These are phyloP conservation scores for Xenoacremonium recifei DNA, from an alignment of 2,329 filamentous ascomycete genomes.

Conservation along the genomic window DNA sequence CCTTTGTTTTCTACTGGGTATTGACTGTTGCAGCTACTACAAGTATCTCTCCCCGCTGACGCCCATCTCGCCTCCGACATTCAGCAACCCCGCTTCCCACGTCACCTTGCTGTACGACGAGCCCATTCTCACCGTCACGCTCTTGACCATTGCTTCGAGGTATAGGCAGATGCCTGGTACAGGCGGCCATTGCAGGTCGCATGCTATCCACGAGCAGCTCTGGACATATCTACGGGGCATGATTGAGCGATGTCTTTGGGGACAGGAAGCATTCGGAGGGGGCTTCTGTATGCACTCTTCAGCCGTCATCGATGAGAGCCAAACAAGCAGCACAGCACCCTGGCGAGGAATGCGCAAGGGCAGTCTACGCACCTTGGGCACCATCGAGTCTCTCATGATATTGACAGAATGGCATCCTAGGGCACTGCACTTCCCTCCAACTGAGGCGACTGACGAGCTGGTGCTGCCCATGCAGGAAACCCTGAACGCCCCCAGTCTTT, in stretches of 20 bases:
- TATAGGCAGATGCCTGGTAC: slow-evolving; percentile 79
- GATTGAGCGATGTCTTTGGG: slow-evolving; percentile 94
- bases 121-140: slow-evolving; percentile 86
- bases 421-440: slow-evolving; percentile 87
- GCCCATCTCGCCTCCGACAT: slow-evolving; percentile 89
- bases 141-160: slow-evolving; percentile 86
- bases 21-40: slow-evolving; percentile 66
- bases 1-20: not conserved
- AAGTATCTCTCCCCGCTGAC: slow-evolving; percentile 87
- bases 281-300: slow-evolving; percentile 74
- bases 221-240: slow-evolving; percentile 94
- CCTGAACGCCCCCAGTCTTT: slow-evolving; percentile 32
- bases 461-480: slow-evolving; percentile 61
- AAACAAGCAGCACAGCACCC: slow-evolving; percentile 67
- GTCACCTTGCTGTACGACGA: slow-evolving; percentile 81
- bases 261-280: slow-evolving; percentile 91
- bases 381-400: slow-evolving; percentile 90
- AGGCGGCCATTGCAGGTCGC: slow-evolving; percentile 78
- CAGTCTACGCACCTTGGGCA: slow-evolving; percentile 84
- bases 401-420: slow-evolving; percentile 97
- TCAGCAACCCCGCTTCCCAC: slow-evolving; percentile 78
- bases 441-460: slow-evolving; percentile 70
- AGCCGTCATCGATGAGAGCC: slow-evolving; percentile 52
- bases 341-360: slow-evolving; percentile 71
- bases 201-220: slow-evolving; percentile 90